Conservation (phyloP, 441 rosid genomes). For the California macrophylla region DNA sequence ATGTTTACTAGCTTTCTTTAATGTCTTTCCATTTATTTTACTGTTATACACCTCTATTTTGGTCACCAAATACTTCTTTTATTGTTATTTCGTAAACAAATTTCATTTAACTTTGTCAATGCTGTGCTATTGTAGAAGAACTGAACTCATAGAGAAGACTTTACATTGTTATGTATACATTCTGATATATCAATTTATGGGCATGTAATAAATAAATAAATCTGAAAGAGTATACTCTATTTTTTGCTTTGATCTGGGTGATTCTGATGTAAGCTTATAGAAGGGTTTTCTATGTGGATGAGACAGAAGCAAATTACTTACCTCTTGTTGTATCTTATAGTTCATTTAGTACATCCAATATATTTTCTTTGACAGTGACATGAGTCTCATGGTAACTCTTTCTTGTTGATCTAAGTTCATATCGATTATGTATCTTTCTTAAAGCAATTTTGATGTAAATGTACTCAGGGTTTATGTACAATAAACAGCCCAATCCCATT, state of each 20-base stretch:
- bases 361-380: not conserved
- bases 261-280: not conserved
- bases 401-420: not conserved
- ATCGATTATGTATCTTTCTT: not conserved
- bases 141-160: not conserved
- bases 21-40: not conserved
- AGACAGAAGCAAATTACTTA: not conserved
- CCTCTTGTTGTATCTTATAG: not conserved
- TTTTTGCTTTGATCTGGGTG: not conserved
- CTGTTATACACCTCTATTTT: not conserved
- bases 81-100: not conserved
- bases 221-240: not conserved
- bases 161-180: not conserved
- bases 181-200: not conserved
- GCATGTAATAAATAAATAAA: not conserved
- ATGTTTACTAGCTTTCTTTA: not conserved
- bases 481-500: no score
- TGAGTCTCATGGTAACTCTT: not conserved
- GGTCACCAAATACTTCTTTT: not conserved
- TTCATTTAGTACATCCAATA: not conserved
- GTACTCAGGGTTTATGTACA: not conserved
- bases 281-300: not conserved
- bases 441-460: not conserved
- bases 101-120: not conserved
- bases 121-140: conserved; percentile 1